phyloP scores from a whole-genome alignment of 805 yeast genomes.

The Wickerhamomyces queroliae region DNA sequence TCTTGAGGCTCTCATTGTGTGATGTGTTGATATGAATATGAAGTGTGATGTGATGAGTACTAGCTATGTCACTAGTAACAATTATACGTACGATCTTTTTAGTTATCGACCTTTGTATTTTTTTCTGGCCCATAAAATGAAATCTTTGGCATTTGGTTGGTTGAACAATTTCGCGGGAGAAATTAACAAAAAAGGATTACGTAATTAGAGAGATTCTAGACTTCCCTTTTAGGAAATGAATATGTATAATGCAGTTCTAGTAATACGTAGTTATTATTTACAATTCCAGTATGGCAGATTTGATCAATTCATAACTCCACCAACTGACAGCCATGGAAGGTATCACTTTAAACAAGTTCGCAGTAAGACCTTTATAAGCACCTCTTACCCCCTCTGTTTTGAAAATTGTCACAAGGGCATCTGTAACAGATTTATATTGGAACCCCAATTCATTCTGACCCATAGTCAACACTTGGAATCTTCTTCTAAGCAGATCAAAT shows the following conservation, averaged over 20 bases:
- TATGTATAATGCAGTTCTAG: too few relatives aligned
- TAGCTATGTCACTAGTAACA: not conserved
- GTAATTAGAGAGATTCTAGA: not conserved
- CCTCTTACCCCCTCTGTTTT: constrained; percentile 69
- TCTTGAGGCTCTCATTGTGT: constrained; percentile 45
- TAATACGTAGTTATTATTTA: not conserved
- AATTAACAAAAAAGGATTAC: not conserved
- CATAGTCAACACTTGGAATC: constrained; percentile 90
- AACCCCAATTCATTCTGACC: constrained; percentile 72
- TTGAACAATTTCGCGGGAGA: not conserved
- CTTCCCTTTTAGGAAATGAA: constrained; percentile 5
- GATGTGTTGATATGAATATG: not conserved
- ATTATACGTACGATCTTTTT: not conserved
- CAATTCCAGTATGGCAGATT: constrained; percentile 31
- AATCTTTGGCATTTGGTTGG: constrained; percentile 15
- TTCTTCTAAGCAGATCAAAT: constrained; percentile 77
- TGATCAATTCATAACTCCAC: constrained; percentile 74
- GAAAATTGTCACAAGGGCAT: constrained; percentile 69
- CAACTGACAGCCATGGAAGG: constrained; percentile 97
- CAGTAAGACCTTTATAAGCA: constrained; percentile 67
- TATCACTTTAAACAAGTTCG: constrained; percentile 82
- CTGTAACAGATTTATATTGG: constrained; percentile 67
- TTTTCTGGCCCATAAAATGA: too few relatives aligned
- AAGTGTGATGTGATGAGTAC: not conserved
- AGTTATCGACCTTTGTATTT: constrained; percentile 5